Evolutionary conservation across 805 yeast genomes (phyloP), one percentile per base, ranked within the genome.

Genomic region (Monosporozyma aquatica): DNA sequence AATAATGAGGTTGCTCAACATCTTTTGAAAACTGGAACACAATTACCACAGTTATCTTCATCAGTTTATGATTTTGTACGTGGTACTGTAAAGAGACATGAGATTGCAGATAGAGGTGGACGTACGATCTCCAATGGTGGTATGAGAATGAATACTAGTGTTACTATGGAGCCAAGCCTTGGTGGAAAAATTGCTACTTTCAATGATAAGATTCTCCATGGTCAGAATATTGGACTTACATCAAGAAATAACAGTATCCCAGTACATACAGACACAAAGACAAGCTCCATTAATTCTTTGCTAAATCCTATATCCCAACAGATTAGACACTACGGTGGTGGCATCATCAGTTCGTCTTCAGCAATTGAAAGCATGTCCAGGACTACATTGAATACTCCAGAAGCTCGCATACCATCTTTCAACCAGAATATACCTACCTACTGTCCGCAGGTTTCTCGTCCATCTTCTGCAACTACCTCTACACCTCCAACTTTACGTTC

Each of bases 251-350:
- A 29, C 22, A 41, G 32, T n/a, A 41, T 37, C 2, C 43, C 39
- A 15, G 13, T 29, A 24, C 38, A 47, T 14, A 18, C 35, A 18
- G 35, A 32, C 18, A 27, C 42, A 37, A 49, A 42, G 36, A 29
- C 48, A 8, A 45, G 51, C 20, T 43, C 53, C 1, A 47, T 51
- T 6, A 42, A 50, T 1, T 33, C 53, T 5, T 30, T 51, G 28
- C 30, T 51, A 14, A 51, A 51, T 29, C 51, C 51, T 7, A 40
- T 25, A 6, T 25, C 23, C 8, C 43, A 34, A 26, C 43, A 41
- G 23, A 8, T 40, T 27, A 21, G 27, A 14, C 33, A 18, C 15
- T 34, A 22, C n/a, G 35, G 22, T 2, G 29, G 38, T 35, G 27
- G 28, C 22, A 24, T 36, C 13, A 11, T 41, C 13, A 20, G 14